Conservation (phyloP, 257 asterid genomes). For the Penstemon davidsonii region DNA sequence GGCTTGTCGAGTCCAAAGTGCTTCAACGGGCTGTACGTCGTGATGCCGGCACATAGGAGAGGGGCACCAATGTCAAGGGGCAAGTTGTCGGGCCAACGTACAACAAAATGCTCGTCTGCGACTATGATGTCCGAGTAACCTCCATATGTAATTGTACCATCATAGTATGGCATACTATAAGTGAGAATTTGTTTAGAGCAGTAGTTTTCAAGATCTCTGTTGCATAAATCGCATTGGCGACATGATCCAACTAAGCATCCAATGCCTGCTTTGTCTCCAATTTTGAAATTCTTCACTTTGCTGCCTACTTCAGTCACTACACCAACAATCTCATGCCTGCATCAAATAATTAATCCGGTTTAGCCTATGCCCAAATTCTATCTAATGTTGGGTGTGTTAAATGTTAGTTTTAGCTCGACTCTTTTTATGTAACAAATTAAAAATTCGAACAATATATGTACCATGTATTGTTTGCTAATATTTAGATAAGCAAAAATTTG, state of each 20-base stretch:
- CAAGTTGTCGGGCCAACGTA: conserved; percentile 53
- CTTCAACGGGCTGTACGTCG: conserved; percentile 54
- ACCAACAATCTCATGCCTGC: conserved; percentile 49
- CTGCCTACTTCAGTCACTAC: conserved; percentile 46
- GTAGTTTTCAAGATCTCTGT: conserved; percentile 45
- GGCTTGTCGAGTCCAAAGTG: conserved; percentile 59
- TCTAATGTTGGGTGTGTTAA: too few relatives aligned
- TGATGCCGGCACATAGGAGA: conserved; percentile 61
- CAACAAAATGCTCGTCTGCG: conserved; percentile 43
- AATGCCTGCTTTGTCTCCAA: conserved; percentile 49
- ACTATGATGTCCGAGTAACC: conserved; percentile 52
- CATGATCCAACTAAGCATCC: conserved; percentile 53
- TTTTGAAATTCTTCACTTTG: conserved; percentile 40
- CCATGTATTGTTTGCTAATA: too few relatives aligned
- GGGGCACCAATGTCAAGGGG: conserved; percentile 65
- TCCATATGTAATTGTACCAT: conserved; percentile 41
- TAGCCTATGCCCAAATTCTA: too few relatives aligned
- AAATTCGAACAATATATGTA: too few relatives aligned
- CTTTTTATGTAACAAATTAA: neutral
- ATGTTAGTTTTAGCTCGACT: neutral
- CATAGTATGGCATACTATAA: conserved; percentile 36
- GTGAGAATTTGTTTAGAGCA: conserved; percentile 39
- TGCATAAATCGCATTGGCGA: conserved; percentile 38
- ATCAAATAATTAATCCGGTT: neutral
- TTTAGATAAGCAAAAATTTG: too few relatives aligned